A percentile compares a stretch with the other conserved stretches of the same genome.
These are phyloP conservation scores for Backusella australiensis DNA, from an alignment of 192 early-diverging fungal genomes.

Conservation along the genomic window DNA sequence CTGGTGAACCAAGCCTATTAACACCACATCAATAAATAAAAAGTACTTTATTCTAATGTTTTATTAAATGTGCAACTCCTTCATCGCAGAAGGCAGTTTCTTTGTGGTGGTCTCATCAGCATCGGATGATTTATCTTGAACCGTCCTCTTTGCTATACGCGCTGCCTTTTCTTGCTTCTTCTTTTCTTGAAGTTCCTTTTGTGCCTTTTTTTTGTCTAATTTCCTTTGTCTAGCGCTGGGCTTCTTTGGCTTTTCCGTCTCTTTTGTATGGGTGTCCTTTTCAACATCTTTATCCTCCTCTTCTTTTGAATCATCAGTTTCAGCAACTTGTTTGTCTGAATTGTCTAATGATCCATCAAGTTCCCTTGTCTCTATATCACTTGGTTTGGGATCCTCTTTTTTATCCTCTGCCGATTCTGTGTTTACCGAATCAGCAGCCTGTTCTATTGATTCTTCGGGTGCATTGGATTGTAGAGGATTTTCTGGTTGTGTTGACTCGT, in stretches of 20 bases:
- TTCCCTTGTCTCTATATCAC: not conserved
- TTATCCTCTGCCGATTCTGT: not conserved
- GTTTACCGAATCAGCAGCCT: not conserved
- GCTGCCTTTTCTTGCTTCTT: slow-evolving; percentile 4
- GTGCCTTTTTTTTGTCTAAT: slow-evolving; percentile 20
- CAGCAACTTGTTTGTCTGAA: not conserved
- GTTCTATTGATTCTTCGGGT: not conserved
- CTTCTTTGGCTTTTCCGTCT: slow-evolving; percentile 9
- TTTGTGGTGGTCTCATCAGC: not conserved
- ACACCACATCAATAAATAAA: not conserved
- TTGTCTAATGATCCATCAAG: too few relatives aligned
- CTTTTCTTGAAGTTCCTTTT: slow-evolving; percentile 17
- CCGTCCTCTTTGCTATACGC: not conserved
- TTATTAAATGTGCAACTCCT: slow-evolving; percentile 11
- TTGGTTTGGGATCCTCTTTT: not conserved
- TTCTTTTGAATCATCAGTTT: not conserved
- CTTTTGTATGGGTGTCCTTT: not conserved
- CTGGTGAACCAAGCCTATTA: slow-evolving; percentile 13
- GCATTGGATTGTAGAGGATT: not conserved
- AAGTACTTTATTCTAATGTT: too few relatives aligned
- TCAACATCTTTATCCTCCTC: not conserved
- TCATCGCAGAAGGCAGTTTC: not conserved
- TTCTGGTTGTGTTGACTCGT: not conserved
- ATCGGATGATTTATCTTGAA: not conserved
- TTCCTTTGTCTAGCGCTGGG: slow-evolving; percentile 11